phyloP scores from a whole-genome alignment of 129 eudicot genomes.

The Smallanthus sonchifolius region DNA sequence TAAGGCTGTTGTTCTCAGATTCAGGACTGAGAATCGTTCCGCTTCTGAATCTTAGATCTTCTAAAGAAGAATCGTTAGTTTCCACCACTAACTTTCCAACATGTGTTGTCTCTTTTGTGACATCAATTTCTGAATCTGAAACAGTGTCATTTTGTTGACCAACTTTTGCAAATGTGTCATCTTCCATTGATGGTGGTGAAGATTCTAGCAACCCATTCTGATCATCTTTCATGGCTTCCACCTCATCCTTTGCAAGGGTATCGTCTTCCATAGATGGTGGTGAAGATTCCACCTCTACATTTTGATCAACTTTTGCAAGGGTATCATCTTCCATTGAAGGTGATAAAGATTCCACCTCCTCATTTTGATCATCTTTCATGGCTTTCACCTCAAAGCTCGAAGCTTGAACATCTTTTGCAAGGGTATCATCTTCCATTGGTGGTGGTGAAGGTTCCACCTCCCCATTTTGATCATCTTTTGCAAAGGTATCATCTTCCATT shows the following conservation, averaged over 20 bases:
- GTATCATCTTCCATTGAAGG: not conserved
- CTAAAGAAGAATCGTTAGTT: slow-evolving; percentile 20
- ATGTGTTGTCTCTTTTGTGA: not conserved
- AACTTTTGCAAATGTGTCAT: not conserved
- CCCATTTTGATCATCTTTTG: not conserved
- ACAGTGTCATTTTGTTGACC: not conserved
- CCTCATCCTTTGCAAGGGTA: not conserved
- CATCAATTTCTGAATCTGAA: slow-evolving; percentile 19
- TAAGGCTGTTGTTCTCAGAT: slow-evolving; percentile 30
- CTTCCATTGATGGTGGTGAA: not conserved
- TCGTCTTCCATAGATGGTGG: slow-evolving; percentile 2
- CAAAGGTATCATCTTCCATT: not conserved
- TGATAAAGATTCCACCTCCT: not conserved
- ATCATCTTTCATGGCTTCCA: not conserved
- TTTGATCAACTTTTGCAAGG: not conserved
- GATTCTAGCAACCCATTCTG: not conserved
- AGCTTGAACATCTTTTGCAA: not conserved
- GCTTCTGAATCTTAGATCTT: slow-evolving; percentile 36
- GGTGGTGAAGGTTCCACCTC: slow-evolving; percentile 1
- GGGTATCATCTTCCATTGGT: not conserved
- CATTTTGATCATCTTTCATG: not conserved
- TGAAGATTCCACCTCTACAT: not conserved
- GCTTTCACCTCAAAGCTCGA: not conserved
- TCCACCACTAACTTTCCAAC: slow-evolving; percentile 19
- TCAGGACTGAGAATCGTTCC: slow-evolving; percentile 37